These are phyloP conservation scores for Chlorella sp. DNA, from an alignment of 139 green algal genomes.

Conservation along the genomic window DNA sequence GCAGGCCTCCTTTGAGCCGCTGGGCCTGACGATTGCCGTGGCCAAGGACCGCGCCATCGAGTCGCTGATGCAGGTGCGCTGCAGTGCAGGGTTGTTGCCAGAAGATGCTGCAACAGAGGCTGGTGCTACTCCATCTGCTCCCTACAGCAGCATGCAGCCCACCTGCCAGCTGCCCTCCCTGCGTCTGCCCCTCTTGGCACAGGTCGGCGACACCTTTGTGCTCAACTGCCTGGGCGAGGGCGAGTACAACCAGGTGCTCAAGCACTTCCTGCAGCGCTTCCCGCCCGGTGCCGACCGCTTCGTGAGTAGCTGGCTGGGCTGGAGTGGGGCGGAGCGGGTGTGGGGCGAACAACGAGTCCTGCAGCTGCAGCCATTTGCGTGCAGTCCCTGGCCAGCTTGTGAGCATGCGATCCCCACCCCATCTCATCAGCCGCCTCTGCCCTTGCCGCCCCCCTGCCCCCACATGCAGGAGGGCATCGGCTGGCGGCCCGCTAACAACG, in stretches of 20 bases:
- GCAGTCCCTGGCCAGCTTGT: too few species aligned
- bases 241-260: conserved; percentile 81
- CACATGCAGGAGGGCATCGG: conserved; percentile 56
- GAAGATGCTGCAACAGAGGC: too few species aligned
- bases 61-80: conserved; percentile 93
- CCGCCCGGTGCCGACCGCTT: conserved; percentile 93
- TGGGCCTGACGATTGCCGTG: conserved; percentile 95
- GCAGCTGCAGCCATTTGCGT: too few species aligned
- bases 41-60: conserved; percentile 99
- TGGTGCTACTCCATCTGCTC: too few species aligned
- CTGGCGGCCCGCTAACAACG: conserved; percentile 48
- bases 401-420: too few species aligned
- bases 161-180: not conserved
- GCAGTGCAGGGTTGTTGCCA: too few species aligned
- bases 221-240: conserved; percentile 94
- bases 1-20: conserved; percentile 95
- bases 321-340: too few species aligned
- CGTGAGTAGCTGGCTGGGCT: conserved; percentile 1
- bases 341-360: too few species aligned
- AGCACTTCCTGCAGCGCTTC: conserved; percentile 81
- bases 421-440: too few species aligned
- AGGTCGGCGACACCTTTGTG: conserved; percentile 96
- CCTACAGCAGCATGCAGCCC: not conserved
- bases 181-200: not conserved
- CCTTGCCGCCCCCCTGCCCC: too few species aligned